Evolutionary conservation across 2,329 filamentous ascomycete species (phyloP).

Genomic region (Colletotrichum viniferum): DNA sequence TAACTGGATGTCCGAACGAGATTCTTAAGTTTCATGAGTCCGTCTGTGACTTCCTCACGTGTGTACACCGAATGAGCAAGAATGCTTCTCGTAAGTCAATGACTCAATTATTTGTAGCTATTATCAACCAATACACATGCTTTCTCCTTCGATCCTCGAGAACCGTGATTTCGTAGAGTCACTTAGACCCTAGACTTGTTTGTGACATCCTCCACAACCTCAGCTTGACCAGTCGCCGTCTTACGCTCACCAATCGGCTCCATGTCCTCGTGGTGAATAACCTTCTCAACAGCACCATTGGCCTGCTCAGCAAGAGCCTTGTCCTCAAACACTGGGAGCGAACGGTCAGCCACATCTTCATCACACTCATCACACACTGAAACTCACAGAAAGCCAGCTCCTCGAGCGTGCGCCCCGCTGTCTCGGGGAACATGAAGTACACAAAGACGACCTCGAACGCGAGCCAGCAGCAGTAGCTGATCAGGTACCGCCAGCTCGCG

Average conservation of each 20-base stretch:
- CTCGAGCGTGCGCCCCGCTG: conserved; percentile 75
- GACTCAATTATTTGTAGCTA: background rate
- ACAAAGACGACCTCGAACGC: conserved; percentile 51
- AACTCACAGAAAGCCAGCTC: conserved; percentile 44
- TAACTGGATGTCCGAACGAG: background rate
- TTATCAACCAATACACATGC: background rate
- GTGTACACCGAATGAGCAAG: background rate
- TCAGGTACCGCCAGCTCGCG: conserved; percentile 20
- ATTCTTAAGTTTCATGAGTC: background rate
- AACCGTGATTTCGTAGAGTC: background rate
- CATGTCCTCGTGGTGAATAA: conserved; percentile 25
- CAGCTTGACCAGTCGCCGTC: background rate
- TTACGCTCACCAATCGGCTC: conserved; percentile 1
- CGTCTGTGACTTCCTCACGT: background rate
- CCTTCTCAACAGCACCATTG: conserved; percentile 32
- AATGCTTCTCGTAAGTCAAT: background rate
- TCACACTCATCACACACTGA: fast-evolving
- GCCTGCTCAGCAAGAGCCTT: conserved; percentile 31
- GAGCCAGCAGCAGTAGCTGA: conserved; percentile 28
- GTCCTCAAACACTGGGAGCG: conserved; percentile 32
- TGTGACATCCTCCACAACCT: conserved; percentile 1
- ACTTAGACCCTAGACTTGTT: conserved; percentile 12
- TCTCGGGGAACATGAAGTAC: conserved; percentile 81
- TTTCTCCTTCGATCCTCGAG: background rate
- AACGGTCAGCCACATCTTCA: background rate